A percentile compares a stretch with the other conserved stretches of the same genome.
Evolutionary conservation across 75 land plant species (phyloP).

Genomic region (Picea glauca): DNA sequence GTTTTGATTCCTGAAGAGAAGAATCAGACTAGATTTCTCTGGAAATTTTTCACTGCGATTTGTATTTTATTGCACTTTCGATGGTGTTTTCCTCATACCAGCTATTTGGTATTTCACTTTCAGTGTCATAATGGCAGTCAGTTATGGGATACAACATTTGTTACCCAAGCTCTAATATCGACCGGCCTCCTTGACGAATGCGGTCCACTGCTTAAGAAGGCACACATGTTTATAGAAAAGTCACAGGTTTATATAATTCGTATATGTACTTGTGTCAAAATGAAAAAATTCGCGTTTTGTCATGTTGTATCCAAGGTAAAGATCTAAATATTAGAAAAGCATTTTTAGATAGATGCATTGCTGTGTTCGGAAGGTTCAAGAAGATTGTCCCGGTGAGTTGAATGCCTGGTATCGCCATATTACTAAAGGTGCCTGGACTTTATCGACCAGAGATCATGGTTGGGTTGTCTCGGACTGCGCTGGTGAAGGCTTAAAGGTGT

Average conservation of each 20-base stretch:
- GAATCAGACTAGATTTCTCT: neutral
- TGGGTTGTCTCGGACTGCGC: conserved; percentile 94
- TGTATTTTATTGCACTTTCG: neutral
- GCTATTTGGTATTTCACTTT: neutral
- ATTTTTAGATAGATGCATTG: neutral
- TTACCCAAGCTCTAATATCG: conserved; percentile 72
- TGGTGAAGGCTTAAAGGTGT: conserved; percentile 83
- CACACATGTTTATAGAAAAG: conserved; percentile 61
- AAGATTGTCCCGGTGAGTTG: conserved; percentile 76
- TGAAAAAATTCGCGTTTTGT: neutral
- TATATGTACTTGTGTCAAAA: neutral
- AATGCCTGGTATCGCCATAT: conserved; percentile 75
- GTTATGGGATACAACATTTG: conserved; percentile 85
- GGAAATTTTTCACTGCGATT: neutral
- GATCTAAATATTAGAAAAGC: too few relatives aligned
- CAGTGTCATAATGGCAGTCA: conserved; percentile 92
- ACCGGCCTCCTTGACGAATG: conserved; percentile 59
- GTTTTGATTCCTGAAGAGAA: neutral
- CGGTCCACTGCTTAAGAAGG: conserved; percentile 58
- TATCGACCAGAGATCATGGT: conserved; percentile 90
- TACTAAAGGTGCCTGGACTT: conserved; percentile 93
- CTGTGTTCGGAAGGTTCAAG: conserved; percentile 49
- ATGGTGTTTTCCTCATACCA: neutral
- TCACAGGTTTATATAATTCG: conserved; percentile 49
- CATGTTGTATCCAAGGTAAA: neutral